Evolutionary conservation across 805 yeast genomes (phyloP), one percentile per base, ranked within the genome.

Genomic region (Cyberlindnera suaveolens): DNA sequence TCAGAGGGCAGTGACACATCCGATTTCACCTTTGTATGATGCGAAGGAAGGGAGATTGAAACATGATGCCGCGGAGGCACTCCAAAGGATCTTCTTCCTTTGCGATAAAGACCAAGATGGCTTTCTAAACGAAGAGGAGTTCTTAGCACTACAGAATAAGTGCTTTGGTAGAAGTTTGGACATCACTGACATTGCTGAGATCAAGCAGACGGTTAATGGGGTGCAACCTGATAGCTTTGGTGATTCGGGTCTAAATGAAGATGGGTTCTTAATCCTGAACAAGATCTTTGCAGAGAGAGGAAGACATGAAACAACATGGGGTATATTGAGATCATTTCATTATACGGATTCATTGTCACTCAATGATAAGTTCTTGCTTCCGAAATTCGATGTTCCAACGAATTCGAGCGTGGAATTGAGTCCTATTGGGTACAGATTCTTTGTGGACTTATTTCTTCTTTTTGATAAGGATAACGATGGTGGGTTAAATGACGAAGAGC

Each of bases 401-500:
- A 73, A 77, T 35, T 74, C 95, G 1, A 85, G 89, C 58, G 96
- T 91, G 3, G 99, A 93, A 57, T 68, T 93, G 39, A 83, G 96
- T 45, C 98, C 98, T 1, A 75, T 77, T 10, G 99, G 99, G 0
- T 91, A 91, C 62, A 68, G 93, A 49, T 93, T 93, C 59, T 69
- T 93, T 43, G 98, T 93, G 7, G 98, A 93, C 56, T 63, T 93
- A 36, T 93, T 93, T 56, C 63, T 91, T 9, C 71, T 85, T 41
- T 93, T 86, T 57, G 99, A 93, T 58, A 82, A 82, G 56, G 99
- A 93, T 60, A 93, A 93, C 56, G 99, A 93, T 60, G 99, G 99
- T 30, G 98, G 98, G 0, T 68, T 93, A 42, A 85, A 80, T 55
- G 85, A 85, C 26, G 61, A 59, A 5, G 99, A 93, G 56, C 65